Conservation (phyloP, 495 filamentous ascomycete species). For the Ascodesmis nigricans region DNA sequence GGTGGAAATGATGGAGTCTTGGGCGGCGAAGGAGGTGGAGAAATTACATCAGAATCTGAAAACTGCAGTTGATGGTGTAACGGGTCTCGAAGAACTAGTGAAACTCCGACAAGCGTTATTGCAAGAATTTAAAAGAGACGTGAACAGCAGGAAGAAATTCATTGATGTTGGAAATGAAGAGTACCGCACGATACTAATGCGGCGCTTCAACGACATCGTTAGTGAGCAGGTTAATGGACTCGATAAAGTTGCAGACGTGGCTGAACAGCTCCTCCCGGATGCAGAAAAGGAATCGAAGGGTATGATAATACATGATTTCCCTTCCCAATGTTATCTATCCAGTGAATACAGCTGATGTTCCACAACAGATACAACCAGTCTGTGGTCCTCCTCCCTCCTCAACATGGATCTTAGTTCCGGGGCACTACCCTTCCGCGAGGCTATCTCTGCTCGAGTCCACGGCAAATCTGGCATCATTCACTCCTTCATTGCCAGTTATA, state of each 20-base stretch:
- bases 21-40: slow-evolving; percentile 51
- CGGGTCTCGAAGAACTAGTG: slow-evolving; percentile 43
- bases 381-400: slow-evolving; percentile 17
- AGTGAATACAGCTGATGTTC: slow-evolving; percentile 26
- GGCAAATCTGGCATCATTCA: slow-evolving; percentile 46
- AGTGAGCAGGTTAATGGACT: slow-evolving; percentile 41
- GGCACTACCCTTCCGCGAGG: slow-evolving; percentile 31
- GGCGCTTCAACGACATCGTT: slow-evolving; percentile 38
- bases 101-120: slow-evolving; percentile 46
- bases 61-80: slow-evolving; percentile 30
- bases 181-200: slow-evolving; percentile 31
- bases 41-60: slow-evolving; percentile 38
- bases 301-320: slow-evolving; percentile 28
- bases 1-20: slow-evolving; percentile 40
- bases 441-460: slow-evolving; percentile 31
- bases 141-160: slow-evolving; percentile 27
- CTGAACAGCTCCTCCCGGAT: slow-evolving; percentile 28
- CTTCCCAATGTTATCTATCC: slow-evolving; percentile 22
- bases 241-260: slow-evolving; percentile 34
- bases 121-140: slow-evolving; percentile 43
- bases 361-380: slow-evolving; percentile 23
- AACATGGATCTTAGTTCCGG: slow-evolving; percentile 33
- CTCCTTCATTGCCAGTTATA: slow-evolving; percentile 36
- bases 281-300: slow-evolving; percentile 41
- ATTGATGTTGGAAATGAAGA: too few relatives aligned